Percentiles rank a stretch among this genome's conserved stretches.
Evolutionary conservation across 2,329 filamentous ascomycete species (phyloP).

Genomic region (Cladosporium colombiae): DNA sequence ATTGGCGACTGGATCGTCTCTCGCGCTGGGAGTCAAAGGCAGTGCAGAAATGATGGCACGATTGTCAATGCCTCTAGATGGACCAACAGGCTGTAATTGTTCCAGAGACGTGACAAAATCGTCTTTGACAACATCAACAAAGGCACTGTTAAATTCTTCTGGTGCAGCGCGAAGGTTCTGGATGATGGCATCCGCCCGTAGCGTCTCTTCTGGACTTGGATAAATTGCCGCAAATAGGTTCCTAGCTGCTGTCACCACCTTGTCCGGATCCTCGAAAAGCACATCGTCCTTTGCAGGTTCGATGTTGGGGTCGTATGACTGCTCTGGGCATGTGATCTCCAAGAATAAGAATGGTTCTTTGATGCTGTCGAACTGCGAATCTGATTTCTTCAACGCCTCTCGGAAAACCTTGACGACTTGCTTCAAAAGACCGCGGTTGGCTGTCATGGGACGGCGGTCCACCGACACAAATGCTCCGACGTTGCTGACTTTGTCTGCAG

Average conservation of each 20-base stretch:
- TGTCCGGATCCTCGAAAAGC: conserved; percentile 60
- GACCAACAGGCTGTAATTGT: neutral
- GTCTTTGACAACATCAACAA: neutral
- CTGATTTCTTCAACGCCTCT: conserved; percentile 45
- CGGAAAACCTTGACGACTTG: conserved; percentile 59
- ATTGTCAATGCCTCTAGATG: neutral
- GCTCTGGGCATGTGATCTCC: conserved; percentile 61
- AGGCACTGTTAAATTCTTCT: too few relatives aligned
- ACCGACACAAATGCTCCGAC: conserved; percentile 63
- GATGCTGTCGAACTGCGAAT: conserved; percentile 32
- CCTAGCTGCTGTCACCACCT: conserved; percentile 47
- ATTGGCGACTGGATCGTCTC: neutral
- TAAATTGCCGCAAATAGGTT: conserved; percentile 44
- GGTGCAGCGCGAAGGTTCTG: neutral
- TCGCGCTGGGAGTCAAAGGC: neutral
- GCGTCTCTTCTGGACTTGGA: neutral
- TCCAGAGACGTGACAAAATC: conserved; percentile 11
- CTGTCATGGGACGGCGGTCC: conserved; percentile 65
- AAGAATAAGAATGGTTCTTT: conserved; percentile 64
- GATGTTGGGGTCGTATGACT: conserved; percentile 71
- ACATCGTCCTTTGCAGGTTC: conserved; percentile 73
- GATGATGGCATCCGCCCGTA: neutral
- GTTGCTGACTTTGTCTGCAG: conserved; percentile 41
- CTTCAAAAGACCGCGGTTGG: conserved; percentile 58
- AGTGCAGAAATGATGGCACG: neutral